phyloP scores from a whole-genome alignment of 1,284 basidiomycete species.

The Puccinia brachypodii region DNA sequence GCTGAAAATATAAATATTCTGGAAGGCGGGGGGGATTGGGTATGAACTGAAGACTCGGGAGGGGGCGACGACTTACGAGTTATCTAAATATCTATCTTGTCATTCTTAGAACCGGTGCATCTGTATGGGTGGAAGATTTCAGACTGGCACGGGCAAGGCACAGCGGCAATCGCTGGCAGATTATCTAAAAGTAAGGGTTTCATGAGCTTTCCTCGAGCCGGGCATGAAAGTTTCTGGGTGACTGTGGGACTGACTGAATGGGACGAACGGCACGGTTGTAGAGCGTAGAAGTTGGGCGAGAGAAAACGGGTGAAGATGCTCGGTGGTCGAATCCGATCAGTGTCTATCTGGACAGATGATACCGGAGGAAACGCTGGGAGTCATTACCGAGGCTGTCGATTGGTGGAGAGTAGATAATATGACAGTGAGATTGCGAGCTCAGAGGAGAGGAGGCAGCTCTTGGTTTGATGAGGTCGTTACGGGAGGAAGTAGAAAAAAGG shows the following conservation, averaged over 20 bases:
- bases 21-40: not conserved
- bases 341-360: not conserved
- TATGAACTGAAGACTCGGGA: not conserved
- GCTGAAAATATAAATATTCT: not conserved
- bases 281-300: conserved; percentile 7
- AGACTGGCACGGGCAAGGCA: too few species aligned
- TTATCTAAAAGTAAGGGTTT: not conserved
- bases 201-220: not conserved
- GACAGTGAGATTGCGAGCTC: not conserved
- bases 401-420: not conserved
- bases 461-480: too few species aligned
- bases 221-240: not conserved
- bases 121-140: not conserved
- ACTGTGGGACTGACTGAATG: not conserved
- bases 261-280: not conserved
- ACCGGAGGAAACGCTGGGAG: not conserved
- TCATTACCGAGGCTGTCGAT: not conserved
- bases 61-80: not conserved
- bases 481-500: too few species aligned
- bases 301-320: not conserved
- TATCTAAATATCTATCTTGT: not conserved
- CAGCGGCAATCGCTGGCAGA: too few species aligned
- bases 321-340: not conserved
- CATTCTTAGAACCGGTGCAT: not conserved
- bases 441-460: too few species aligned